These are phyloP conservation scores for Phyllostachys edulis DNA, from an alignment of 176 grass and related monocot species.

Conservation along the genomic window DNA sequence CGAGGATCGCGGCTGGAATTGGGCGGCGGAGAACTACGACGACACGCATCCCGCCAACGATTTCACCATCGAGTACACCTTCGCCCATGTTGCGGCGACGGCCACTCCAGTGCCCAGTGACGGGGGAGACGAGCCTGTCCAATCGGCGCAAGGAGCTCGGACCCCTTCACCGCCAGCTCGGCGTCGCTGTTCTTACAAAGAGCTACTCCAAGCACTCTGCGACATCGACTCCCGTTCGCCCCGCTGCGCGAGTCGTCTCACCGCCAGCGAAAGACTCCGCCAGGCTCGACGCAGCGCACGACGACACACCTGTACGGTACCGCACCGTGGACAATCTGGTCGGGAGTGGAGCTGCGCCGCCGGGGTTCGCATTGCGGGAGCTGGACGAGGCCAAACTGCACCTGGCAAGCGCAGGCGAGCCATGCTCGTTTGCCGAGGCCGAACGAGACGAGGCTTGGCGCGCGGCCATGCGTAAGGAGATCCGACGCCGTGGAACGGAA, in stretches of 20 bases:
- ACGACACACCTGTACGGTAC: neutral
- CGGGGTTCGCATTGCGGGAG: too few relatives aligned
- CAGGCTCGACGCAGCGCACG: neutral
- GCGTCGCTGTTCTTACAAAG: rapidly evolving
- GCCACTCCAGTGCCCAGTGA: neutral
- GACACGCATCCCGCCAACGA: neutral
- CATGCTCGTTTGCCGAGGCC: too few relatives aligned
- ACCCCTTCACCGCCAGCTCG: neutral
- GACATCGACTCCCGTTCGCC: neutral
- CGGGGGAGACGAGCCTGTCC: neutral
- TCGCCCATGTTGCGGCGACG: neutral
- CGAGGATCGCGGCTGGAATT: neutral
- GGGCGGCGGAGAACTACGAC: neutral
- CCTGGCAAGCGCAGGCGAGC: too few relatives aligned
- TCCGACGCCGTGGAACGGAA: too few relatives aligned
- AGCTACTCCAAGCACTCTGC: neutral
- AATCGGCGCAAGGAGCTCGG: neutral
- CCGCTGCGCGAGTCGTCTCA: neutral
- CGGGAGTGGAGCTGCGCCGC: too few relatives aligned
- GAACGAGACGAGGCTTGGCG: too few relatives aligned
- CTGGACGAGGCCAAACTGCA: too few relatives aligned
- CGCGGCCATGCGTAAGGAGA: too few relatives aligned
- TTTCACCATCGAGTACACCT: neutral
- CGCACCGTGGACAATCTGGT: neutral
- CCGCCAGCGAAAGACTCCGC: neutral